Conservation (phyloP, 768 basidiomycete genomes). For the Suillus alpinus region DNA sequence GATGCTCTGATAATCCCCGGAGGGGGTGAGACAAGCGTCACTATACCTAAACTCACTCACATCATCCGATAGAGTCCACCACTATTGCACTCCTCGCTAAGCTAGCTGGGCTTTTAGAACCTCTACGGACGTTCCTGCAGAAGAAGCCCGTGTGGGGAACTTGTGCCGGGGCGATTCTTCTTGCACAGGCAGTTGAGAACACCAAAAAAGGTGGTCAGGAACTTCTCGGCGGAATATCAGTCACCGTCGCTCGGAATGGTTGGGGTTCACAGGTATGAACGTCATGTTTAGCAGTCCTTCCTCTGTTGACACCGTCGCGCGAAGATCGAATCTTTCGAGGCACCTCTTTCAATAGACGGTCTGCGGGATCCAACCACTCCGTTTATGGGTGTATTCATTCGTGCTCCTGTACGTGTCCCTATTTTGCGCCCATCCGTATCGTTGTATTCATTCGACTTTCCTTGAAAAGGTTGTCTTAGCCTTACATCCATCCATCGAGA, state of each 20-base stretch:
- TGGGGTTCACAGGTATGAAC: slow-evolving; percentile 85
- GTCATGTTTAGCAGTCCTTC: not conserved
- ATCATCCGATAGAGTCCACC: slow-evolving; percentile 67
- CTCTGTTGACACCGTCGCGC: not conserved
- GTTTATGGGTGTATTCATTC: slow-evolving; percentile 89
- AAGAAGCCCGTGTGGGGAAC: slow-evolving; percentile 89
- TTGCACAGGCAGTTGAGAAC: slow-evolving; percentile 70
- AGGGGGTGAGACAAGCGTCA: slow-evolving; percentile 52
- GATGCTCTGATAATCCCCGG: slow-evolving; percentile 92
- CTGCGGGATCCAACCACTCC: slow-evolving; percentile 57
- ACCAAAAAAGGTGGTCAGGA: slow-evolving; percentile 88
- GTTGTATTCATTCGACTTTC: not conserved
- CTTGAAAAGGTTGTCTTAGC: slow-evolving; percentile 58
- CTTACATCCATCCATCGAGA: slow-evolving; percentile 43
- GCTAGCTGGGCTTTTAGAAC: slow-evolving; percentile 75
- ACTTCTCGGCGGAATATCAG: slow-evolving; percentile 73
- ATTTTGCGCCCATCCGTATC: not conserved
- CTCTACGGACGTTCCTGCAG: slow-evolving; percentile 69
- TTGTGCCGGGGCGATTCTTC: slow-evolving; percentile 91
- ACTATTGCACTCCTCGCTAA: slow-evolving; percentile 80
- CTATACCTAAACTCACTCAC: not conserved
- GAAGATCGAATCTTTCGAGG: slow-evolving; percentile 91
- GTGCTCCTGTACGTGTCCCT: slow-evolving; percentile 68
- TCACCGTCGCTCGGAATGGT: slow-evolving; percentile 83
- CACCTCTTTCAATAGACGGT: slow-evolving; percentile 60